Conservation (phyloP, 352 stramenopile species). For the Phytopythium sindhum region DNA sequence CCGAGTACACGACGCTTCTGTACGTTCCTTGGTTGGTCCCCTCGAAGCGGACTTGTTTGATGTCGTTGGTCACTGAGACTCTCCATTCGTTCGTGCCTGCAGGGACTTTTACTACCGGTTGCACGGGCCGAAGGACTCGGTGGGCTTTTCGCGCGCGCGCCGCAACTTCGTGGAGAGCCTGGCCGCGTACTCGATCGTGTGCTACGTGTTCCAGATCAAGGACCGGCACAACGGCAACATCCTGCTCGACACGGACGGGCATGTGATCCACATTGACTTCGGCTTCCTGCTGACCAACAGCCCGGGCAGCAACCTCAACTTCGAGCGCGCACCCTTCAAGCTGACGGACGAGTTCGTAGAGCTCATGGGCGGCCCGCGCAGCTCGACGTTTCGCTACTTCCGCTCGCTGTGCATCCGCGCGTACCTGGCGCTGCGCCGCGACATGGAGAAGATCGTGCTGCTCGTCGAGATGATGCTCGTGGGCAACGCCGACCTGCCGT, state of each 20-base stretch:
- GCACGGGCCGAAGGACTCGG: constrained; percentile 83
- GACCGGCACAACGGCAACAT: constrained; percentile 99
- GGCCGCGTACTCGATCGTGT: constrained; percentile 97
- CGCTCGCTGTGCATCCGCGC: constrained; percentile 94
- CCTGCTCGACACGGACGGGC: constrained; percentile 94
- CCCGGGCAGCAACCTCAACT: constrained; percentile 92
- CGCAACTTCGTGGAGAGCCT: constrained; percentile 91
- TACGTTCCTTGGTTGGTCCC: constrained; percentile 45
- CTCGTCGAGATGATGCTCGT: constrained; percentile 96
- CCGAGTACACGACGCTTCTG: constrained; percentile 81
- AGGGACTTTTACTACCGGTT: constrained; percentile 93
- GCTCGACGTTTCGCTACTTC: constrained; percentile 93
- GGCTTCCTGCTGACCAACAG: constrained; percentile 97
- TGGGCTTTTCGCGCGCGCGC: constrained; percentile 73
- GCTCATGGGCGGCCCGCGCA: constrained; percentile 92
- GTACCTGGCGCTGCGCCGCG: constrained; percentile 91
- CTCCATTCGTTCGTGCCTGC: constrained; percentile 29
- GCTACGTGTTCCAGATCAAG: constrained; percentile 98
- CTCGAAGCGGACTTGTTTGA: constrained; percentile 5
- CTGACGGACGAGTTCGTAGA: constrained; percentile 95
- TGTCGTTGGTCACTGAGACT: constrained; percentile 4
- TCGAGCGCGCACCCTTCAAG: constrained; percentile 97
- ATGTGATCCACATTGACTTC: constrained; percentile 99
- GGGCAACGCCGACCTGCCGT: constrained; percentile 80
- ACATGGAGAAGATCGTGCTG: constrained; percentile 95